A percentile compares a stretch with the other conserved stretches of the same genome.
phyloP scores from a whole-genome alignment of 106 monocot genomes.

The Dendrobium catenatum region DNA sequence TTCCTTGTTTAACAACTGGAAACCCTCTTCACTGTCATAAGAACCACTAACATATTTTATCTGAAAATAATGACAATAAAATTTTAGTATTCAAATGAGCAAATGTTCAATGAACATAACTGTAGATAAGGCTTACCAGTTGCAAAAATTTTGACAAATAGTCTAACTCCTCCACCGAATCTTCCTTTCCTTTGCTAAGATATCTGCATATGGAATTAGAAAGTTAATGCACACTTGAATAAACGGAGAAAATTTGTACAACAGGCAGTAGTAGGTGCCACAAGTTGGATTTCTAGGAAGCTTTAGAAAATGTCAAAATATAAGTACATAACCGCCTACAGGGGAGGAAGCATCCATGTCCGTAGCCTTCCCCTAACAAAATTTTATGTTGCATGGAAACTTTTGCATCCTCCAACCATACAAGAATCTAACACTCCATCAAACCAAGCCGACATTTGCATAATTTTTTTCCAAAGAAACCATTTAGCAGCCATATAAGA shows the following conservation, averaged over 20 bases:
- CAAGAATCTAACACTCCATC: background rate
- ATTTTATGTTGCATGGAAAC: background rate
- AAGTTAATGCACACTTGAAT: background rate
- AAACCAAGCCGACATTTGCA: background rate
- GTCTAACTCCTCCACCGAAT: constrained; percentile 36
- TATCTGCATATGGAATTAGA: constrained; percentile 36
- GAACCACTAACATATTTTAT: constrained; percentile 97
- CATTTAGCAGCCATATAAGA: background rate
- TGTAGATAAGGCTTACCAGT: constrained; percentile 41
- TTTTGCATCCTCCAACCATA: background rate
- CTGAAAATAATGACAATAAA: constrained; percentile 30
- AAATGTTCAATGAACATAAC: background rate
- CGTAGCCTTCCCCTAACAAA: background rate
- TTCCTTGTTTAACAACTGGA: constrained; percentile 68
- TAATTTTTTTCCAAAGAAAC: background rate
- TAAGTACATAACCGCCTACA: background rate
- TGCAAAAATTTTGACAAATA: constrained; percentile 61
- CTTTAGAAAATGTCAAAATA: background rate
- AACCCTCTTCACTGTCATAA: constrained; percentile 83
- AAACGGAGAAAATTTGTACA: background rate
- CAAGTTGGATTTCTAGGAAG: background rate
- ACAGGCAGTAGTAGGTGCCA: background rate
- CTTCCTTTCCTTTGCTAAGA: constrained; percentile 43
- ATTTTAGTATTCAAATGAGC: constrained; percentile 1
- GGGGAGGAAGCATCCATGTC: background rate